Conservation (phyloP, 1,284 basidiomycete species). For the Moesziomyces sp. region DNA sequence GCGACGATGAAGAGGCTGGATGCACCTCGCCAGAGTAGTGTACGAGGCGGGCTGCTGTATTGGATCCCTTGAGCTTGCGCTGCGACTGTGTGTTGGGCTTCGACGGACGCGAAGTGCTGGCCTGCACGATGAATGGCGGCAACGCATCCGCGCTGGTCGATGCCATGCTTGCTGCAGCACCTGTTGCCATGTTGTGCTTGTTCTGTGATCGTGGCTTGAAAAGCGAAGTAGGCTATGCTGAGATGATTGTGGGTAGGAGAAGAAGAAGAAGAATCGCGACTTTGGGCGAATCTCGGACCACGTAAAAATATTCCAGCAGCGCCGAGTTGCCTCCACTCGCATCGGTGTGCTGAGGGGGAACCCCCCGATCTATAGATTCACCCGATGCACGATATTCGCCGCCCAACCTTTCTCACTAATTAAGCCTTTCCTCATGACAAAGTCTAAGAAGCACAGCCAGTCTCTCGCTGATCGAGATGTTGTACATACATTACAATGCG, state of each 20-base stretch:
- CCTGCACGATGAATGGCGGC: slow-evolving; percentile 29
- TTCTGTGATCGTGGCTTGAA: background rate
- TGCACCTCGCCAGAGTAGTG: slow-evolving; percentile 43
- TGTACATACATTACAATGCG: background rate
- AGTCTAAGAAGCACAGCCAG: no score
- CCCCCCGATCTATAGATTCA: no score
- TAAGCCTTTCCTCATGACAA: no score
- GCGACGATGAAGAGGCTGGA: slow-evolving; percentile 32
- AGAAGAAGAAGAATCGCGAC: no score
- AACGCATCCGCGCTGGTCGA: slow-evolving; percentile 8
- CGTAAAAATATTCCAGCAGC: no score
- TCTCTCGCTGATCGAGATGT: background rate
- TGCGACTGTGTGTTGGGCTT: slow-evolving; percentile 6
- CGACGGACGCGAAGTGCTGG: slow-evolving; percentile 24
- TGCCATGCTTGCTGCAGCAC: background rate
- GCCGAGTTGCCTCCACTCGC: no score
- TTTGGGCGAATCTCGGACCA: no score
- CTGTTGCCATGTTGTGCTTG: no score
- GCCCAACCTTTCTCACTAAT: no score
- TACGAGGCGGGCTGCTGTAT: slow-evolving; percentile 27
- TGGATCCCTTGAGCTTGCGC: slow-evolving; percentile 33
- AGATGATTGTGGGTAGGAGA: no score
- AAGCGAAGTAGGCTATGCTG: background rate
- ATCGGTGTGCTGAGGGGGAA: no score
- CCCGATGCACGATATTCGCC: no score